Percentiles rank a stretch among this genome's conserved stretches.
Evolutionary conservation across 1,139 yeast species (phyloP).

Genomic region (Hanseniaspora gamundiae): DNA sequence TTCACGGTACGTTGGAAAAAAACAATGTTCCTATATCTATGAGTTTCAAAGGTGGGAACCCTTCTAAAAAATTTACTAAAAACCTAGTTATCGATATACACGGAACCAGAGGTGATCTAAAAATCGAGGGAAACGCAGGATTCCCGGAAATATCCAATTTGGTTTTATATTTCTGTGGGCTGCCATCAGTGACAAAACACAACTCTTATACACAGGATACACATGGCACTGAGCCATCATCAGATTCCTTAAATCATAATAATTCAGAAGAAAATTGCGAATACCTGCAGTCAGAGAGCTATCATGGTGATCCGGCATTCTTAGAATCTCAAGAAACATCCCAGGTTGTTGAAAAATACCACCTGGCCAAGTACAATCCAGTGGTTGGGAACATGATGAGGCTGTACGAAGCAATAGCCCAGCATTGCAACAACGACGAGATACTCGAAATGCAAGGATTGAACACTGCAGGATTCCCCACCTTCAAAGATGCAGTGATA

Average conservation of each 20-base stretch:
- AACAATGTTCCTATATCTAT: constrained; percentile 21
- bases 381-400: constrained; percentile 19
- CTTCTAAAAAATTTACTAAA: constrained; percentile 21
- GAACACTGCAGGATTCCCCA: constrained; percentile 19
- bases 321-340: constrained; percentile 13
- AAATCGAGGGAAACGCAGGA: constrained; percentile 23
- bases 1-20: constrained; percentile 17
- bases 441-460: constrained; percentile 16
- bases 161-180: constrained; percentile 20
- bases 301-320: no score
- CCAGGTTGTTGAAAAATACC: constrained; percentile 21
- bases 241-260: no score
- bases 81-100: constrained; percentile 21
- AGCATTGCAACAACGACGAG: constrained; percentile 6
- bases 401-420: constrained; percentile 20
- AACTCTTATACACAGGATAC: neutral
- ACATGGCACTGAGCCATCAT: no score
- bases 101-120: constrained; percentile 22
- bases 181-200: constrained; percentile 3
- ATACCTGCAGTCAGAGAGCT: no score
- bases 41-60: constrained; percentile 21
- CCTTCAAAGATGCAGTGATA: constrained; percentile 19
- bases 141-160: constrained; percentile 21
- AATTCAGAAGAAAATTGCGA: no score
- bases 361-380: constrained; percentile 20